Evolutionary conservation across 495 filamentous ascomycete genomes (phyloP), one percentile per base, ranked within the genome.

Genomic region (Annulohypoxylon nitens): DNA sequence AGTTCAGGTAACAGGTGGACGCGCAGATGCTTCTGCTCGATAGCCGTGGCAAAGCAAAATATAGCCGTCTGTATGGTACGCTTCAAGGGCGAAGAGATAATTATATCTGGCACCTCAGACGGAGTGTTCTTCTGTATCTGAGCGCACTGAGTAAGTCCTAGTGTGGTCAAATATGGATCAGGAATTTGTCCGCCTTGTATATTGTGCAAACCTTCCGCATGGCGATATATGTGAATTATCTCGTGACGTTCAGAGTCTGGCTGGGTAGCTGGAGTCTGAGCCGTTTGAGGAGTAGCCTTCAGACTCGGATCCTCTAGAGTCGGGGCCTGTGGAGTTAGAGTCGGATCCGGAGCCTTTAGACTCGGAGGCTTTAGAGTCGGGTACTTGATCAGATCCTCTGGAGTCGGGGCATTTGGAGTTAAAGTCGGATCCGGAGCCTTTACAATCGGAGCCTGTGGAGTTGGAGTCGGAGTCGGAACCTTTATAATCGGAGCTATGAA

Each of bases 1-100:
- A 93, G 75, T 59, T 94, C 91, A 0, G 93, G 91, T 18, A 53
- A 0, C 0, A 97, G 81, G 3, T 90, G 87, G 41, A 92, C 83
- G 45, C 93, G 75, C 3, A 23, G 11, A 45, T 9, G 0, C 65
- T 80, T 79, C 1, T 75, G 73, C 30, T 81, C 60, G 5, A 61
- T 18, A 4, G 53, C 65, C 1, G 88, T 82, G 26, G 75, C 79
- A 81, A 97, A 97, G 61, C 86, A 86, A 51, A 91, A 80, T 3
- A 97, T 83, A 2, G 90, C 87, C 0, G 95, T 97, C 78, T 92
- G 90, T 43, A 98, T 83, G 1, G 93, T 93, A 61, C 95, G 90
- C 23, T 89, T 89, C 59, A 96, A 86, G 0, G 95, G 94, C 0
- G 93, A 97, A 51, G 92, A 88, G 8, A 94, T 85, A 4, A 97